phyloP scores from a whole-genome alignment of 2,329 filamentous ascomycete species.

The Cladorrhinum sp. region DNA sequence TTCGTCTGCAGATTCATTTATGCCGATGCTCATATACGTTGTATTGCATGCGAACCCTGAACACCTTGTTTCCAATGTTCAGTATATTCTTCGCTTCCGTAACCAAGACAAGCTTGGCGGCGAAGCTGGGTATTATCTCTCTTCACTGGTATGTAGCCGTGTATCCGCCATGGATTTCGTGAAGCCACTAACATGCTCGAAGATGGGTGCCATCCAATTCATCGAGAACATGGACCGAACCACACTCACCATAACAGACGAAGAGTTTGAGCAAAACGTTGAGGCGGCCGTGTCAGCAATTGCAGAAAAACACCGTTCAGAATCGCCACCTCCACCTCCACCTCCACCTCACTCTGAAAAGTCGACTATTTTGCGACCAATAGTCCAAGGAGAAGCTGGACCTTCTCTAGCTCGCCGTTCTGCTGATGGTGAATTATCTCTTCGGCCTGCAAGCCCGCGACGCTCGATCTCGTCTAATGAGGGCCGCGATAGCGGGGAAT shows the following conservation, averaged over 20 bases:
- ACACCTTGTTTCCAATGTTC: constrained; percentile 93
- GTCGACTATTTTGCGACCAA: constrained; percentile 25
- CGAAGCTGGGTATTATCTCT: constrained; percentile 98
- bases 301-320: constrained; percentile 74
- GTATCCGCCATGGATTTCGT: background rate
- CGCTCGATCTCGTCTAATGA: constrained; percentile 55
- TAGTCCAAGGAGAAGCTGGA: constrained; percentile 43
- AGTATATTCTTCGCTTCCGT: constrained; percentile 94
- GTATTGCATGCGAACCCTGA: constrained; percentile 93
- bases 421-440: constrained; percentile 38
- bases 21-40: constrained; percentile 91
- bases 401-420: constrained; percentile 44
- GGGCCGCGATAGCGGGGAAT: constrained; percentile 41
- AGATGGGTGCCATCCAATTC: constrained; percentile 93
- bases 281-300: constrained; percentile 94
- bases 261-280: constrained; percentile 95
- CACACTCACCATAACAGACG: constrained; percentile 86
- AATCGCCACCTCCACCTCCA: constrained; percentile 44
- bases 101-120: constrained; percentile 96
- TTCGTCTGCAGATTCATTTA: constrained; percentile 93
- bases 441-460: constrained; percentile 42
- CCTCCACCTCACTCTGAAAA: constrained; percentile 48
- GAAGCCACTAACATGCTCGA: constrained; percentile 15
- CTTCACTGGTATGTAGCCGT: constrained; percentile 64
- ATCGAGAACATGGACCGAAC: constrained; percentile 95